These are phyloP conservation scores for Colletotrichum phormii DNA, from an alignment of 2,329 filamentous ascomycete species.

Conservation along the genomic window DNA sequence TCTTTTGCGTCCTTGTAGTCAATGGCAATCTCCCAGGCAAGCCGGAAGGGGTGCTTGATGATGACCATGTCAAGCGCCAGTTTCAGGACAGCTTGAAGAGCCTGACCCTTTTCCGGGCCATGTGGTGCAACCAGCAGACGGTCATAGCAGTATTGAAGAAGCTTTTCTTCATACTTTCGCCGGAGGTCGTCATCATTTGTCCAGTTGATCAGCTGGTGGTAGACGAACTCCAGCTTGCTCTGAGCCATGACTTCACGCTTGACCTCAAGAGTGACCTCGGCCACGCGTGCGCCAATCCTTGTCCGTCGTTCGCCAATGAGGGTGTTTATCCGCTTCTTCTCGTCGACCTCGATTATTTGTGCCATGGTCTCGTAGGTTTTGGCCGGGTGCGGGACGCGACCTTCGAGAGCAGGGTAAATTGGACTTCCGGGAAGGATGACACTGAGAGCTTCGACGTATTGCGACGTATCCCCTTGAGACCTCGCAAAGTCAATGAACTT, in stretches of 20 bases:
- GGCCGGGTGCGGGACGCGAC: constrained; percentile 81
- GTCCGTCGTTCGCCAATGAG: constrained; percentile 91
- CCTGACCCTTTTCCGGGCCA: constrained; percentile 73
- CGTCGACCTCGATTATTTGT: constrained; percentile 85
- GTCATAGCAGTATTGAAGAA: constrained; percentile 85
- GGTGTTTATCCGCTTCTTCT: constrained; percentile 89
- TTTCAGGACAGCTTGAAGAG: constrained; percentile 79
- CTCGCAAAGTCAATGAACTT: constrained; percentile 83
- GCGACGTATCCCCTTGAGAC: constrained; percentile 75
- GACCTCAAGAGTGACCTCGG: constrained; percentile 86
- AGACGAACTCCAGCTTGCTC: constrained; percentile 84
- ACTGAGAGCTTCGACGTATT: constrained; percentile 81
- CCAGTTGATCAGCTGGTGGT: constrained; percentile 90
- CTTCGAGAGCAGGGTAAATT: constrained; percentile 86
- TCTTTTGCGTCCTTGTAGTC: constrained; percentile 88
- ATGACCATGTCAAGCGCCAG: constrained; percentile 94
- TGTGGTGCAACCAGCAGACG: constrained; percentile 75
- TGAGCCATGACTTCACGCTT: constrained; percentile 84
- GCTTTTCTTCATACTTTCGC: constrained; percentile 89
- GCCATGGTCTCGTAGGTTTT: constrained; percentile 86
- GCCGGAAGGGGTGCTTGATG: constrained; percentile 88
- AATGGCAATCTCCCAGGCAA: constrained; percentile 91
- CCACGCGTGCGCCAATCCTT: constrained; percentile 84
- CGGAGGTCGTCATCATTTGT: constrained; percentile 86
- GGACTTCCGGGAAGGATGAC: constrained; percentile 83